phyloP scores from a whole-genome alignment of 2,329 filamentous ascomycete genomes.

The Fusarium sp. region DNA sequence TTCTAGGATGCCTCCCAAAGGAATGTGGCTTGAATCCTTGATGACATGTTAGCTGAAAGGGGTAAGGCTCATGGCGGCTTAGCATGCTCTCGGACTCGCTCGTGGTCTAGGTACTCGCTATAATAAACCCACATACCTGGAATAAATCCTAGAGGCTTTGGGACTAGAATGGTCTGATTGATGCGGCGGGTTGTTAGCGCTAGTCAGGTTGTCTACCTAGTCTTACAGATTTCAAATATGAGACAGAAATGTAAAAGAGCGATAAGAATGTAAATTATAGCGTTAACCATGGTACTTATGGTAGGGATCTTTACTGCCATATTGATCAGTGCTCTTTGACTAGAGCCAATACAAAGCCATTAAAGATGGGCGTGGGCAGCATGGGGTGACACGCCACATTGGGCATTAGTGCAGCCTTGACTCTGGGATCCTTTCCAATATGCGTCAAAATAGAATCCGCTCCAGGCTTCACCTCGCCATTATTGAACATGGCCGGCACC shows the following conservation, averaged over 20 bases:
- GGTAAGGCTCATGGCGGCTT: background rate
- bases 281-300: rapidly evolving
- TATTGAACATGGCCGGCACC: slow-evolving; percentile 40
- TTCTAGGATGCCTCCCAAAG: background rate
- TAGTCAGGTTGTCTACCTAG: no score
- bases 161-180: background rate
- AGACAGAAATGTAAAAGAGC: no score
- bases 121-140: background rate
- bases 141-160: background rate
- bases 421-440: slow-evolving; percentile 36
- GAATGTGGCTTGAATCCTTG: background rate
- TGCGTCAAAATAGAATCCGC: slow-evolving; percentile 32
- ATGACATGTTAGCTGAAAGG: background rate
- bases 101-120: background rate
- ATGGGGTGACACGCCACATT: background rate
- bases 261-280: background rate
- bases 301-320: no score
- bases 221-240: no score
- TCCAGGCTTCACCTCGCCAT: background rate
- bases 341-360: background rate
- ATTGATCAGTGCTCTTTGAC: background rate
- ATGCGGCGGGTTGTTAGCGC: no score
- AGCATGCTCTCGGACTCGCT: background rate
- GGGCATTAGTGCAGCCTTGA: slow-evolving; percentile 39
- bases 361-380: background rate